Evolutionary conservation across 2,329 filamentous ascomycete species (phyloP).

Genomic region (Colletotrichum falcatum): DNA sequence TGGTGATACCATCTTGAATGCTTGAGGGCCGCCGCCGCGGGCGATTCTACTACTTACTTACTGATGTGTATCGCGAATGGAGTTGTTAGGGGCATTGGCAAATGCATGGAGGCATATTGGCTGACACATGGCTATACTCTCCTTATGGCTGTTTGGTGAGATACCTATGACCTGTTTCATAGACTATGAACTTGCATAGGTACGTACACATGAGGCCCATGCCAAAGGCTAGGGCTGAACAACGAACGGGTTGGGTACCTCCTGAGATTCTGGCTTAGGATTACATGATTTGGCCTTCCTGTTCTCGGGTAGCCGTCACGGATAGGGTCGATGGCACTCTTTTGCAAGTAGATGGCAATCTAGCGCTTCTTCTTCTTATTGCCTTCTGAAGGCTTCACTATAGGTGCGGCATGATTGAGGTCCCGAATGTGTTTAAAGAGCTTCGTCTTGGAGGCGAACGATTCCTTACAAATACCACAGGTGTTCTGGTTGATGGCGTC

Average conservation of each 20-base stretch:
- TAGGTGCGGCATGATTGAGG: conserved; percentile 70
- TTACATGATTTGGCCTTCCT: not conserved
- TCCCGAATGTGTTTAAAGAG: conserved; percentile 80
- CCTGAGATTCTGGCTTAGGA: not conserved
- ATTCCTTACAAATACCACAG: conserved; percentile 59
- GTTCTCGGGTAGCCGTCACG: not conserved
- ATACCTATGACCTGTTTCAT: not conserved
- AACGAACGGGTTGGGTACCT: not conserved
- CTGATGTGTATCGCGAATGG: not conserved
- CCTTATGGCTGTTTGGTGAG: not conserved
- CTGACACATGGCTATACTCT: not conserved
- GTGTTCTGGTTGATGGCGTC: conserved; percentile 50
- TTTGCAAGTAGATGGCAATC: conserved; percentile 24
- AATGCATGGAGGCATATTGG: not conserved
- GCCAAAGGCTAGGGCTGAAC: not conserved
- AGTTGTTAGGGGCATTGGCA: not conserved
- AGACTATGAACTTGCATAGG: not conserved
- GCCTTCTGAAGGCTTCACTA: conserved; percentile 31
- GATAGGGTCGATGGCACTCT: not conserved
- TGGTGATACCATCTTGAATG: conserved; percentile 53
- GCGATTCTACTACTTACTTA: not conserved
- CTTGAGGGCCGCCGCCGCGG: not conserved
- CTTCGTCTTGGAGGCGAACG: conserved; percentile 72
- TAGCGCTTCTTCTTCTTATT: conserved; percentile 55
- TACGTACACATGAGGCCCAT: not conserved